Evolutionary conservation across 2,329 filamentous ascomycete species (phyloP).

Genomic region (Acarospora socialis): DNA sequence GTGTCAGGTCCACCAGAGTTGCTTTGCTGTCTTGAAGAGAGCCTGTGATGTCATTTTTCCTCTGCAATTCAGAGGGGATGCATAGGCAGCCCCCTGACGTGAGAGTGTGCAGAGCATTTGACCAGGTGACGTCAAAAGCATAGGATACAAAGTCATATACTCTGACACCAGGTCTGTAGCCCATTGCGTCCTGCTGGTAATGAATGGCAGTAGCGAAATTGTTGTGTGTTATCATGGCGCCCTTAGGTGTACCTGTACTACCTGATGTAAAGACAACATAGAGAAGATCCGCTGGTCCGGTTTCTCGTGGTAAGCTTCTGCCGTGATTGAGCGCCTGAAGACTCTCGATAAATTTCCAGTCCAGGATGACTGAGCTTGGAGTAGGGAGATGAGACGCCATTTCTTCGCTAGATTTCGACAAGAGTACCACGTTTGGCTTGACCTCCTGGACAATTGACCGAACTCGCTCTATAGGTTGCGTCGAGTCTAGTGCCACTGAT

Average conservation of each 20-base stretch:
- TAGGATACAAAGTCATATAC: constrained; percentile 6
- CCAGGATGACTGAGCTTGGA: no score
- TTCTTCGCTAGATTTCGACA: no score
- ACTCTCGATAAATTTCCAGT: no score
- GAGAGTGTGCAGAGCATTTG: constrained; percentile 1
- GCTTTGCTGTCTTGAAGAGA: no score
- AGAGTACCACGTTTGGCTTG: constrained; percentile 15
- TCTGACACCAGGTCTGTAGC: constrained; percentile 12
- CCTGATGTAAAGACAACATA: constrained; percentile 13
- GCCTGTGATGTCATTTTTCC: no score
- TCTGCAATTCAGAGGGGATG: no score
- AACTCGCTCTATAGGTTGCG: constrained; percentile 22
- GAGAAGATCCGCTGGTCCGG: no score
- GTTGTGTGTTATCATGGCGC: no score
- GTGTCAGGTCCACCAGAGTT: constrained; percentile 1
- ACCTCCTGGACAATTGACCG: constrained; percentile 22
- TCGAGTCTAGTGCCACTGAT: constrained; percentile 23
- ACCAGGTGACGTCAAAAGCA: constrained; percentile 2
- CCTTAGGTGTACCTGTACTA: constrained; percentile 11
- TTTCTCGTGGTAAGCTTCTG: no score
- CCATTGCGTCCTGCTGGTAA: no score
- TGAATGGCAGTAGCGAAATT: no score
- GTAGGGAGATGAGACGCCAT: constrained; percentile 20
- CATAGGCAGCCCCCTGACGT: not conserved
- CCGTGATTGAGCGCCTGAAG: no score